Base-by-base conservation (phyloP, 768 basidiomycete species). In the Rhodotorula kratochvilovae region DNA sequence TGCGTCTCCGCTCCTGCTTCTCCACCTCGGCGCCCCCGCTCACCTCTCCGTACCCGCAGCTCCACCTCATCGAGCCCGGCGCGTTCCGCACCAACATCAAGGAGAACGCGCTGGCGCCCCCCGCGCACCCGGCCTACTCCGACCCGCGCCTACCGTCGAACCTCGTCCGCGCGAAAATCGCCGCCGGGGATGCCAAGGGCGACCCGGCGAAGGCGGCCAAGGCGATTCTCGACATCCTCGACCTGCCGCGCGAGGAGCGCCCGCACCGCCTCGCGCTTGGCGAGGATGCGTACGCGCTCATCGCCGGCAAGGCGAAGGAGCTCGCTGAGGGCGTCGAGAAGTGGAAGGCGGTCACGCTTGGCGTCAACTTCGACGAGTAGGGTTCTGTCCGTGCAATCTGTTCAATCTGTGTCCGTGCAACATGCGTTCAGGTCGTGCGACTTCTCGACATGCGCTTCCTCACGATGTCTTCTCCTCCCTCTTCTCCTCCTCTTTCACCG, bases 51-150 rank as follows among this genome's bases (percentile, higher is more conserved):
- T 13, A 8, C 31, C 31, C 13, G 33, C 55, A 61, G 45, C 43
- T 61, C 45, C 45, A 27, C 45, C n/a, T 29, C 45, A 43, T 61
- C 31, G 21, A 45, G 11, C 60, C 45, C 5, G 43, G 45, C 19
- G 45, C 46, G 2, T 48, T 31, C 29, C 31, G 45, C 31, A 61
- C 60, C 15, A 31, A 16, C 45, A 23, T 61, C 45, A 23, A 10
- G 29, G 23, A 3, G n/a, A 61, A 48, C n/a, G 43, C 27, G 15
- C 15, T 29, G 12, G 16, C 19, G 12, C 16, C 29, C 43, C n/a
- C 60, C 13, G 29, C 31, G 13, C 45, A 45, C n/a, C 60, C 60
- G 8, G 60, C 60, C 45, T 61, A 61, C 60, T 21, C 60, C 5
- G 19, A 5, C 31, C 60, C 60, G 16, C 29, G 6, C 12, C 60